Base-by-base conservation (phyloP, 768 basidiomycete species). In the Amanita polypyramis region DNA sequence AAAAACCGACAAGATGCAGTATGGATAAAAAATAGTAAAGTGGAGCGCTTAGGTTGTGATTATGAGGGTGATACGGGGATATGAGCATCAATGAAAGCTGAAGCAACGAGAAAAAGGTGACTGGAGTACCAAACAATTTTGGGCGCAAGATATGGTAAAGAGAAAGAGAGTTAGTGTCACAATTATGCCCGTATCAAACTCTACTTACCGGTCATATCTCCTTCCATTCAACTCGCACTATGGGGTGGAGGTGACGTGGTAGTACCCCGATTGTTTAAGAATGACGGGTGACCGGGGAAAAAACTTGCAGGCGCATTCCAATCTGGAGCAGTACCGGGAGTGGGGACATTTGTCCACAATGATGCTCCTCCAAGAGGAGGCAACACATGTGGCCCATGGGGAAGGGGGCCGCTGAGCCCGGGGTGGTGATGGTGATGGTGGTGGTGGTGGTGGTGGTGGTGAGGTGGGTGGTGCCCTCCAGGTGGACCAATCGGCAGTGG, bases 241-340 rank as follows among this genome's bases (percentile, higher is more conserved):
- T 71, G 68, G 39, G 68, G 61, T 14, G 64, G 62, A 43, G 80
- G 69, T n/a, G 79, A 72, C 14, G 79, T 69, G 35, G 78, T 62
- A 41, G 74, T 71, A 51, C 66, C 62, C 29, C 72, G 73, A 34
- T 67, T 65, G 17, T 27, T 25, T 30, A 49, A 5, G 12, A 45
- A 74, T 55, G 53, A 76, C 80, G 34, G 70, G 64, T 37, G 63
- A 67, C 15, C 39, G 2, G 69, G 61, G 56, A 73, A 79, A 55
- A 74, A 79, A 20, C 62, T 59, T 2, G 65, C 58, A 29, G 71
- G 52, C 9, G 73, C 65, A 51, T 76, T 77, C 79, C 79, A 81
- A 14, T 74, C 71, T 7, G 72, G 52, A 34, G 33, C 54, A 38
- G 58, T 62, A 14, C 62, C 60, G 33, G 56, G 48, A 1, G 58